phyloP scores from a whole-genome alignment of 2,329 filamentous ascomycete genomes.

The Colletotrichum sp. region DNA sequence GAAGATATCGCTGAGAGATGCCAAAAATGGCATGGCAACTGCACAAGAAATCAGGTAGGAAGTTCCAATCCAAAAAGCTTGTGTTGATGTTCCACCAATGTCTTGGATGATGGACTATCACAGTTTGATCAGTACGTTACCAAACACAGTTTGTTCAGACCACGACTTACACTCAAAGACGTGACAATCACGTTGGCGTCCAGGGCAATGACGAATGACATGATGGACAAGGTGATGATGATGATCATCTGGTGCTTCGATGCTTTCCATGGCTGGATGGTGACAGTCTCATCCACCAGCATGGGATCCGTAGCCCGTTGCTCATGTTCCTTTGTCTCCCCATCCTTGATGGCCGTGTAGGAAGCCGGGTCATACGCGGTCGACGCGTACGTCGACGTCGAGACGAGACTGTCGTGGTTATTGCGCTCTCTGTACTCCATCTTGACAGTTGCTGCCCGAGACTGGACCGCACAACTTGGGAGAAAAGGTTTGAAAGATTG shows the following conservation, averaged over 20 bases:
- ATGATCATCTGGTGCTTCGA: constrained; percentile 19
- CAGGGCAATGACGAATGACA: constrained; percentile 19
- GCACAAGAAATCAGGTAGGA: constrained; percentile 29
- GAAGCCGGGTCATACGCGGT: constrained; percentile 14
- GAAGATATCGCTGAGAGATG: constrained; percentile 37
- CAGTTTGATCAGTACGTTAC: not conserved
- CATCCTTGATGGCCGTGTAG: constrained; percentile 17
- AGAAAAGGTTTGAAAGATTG: not conserved
- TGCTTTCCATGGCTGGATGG: constrained; percentile 11
- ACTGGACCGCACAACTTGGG: not conserved
- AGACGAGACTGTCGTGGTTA: constrained; percentile 2
- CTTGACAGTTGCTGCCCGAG: constrained; percentile 9
- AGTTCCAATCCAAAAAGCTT: constrained; percentile 32
- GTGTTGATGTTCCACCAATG: constrained; percentile 26
- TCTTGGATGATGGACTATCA: constrained; percentile 27
- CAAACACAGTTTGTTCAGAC: not conserved
- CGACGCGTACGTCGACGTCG: constrained; percentile 12
- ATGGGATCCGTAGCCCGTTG: constrained; percentile 11
- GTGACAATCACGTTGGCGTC: constrained; percentile 20
- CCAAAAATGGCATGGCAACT: constrained; percentile 31
- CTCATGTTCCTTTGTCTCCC: constrained; percentile 6
- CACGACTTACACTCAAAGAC: constrained; percentile 9
- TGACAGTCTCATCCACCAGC: constrained; percentile 11
- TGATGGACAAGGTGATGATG: constrained; percentile 18
- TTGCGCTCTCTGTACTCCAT: constrained; percentile 11